Base-by-base conservation (phyloP, 148 eudicot genomes). In the Rhododendron williamsianum region DNA sequence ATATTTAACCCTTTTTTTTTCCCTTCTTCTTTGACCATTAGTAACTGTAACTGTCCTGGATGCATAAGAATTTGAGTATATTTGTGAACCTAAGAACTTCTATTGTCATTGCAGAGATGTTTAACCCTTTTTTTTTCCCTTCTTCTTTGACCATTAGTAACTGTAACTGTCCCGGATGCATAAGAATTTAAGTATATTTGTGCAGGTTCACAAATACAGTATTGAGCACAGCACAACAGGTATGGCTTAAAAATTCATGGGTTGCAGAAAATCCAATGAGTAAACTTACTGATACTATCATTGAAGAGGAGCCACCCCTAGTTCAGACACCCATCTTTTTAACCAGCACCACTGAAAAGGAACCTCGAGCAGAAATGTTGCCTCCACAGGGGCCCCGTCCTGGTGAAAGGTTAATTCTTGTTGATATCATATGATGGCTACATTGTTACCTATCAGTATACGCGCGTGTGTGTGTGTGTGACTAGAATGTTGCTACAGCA, bases 201-300 rank as follows among this genome's bases (percentile, higher is more conserved):
- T 87, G 87, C 89, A 96, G 99, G 99, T 88, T 95, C 27, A 96
- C 99, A 46, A 96, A 96, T 90, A 96, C 94, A 87, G 89, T 96
- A 73, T 89, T 95, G 86, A 96, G 99, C 90, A 94, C 98, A 43
- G 94, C 87, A 78, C 99, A 96, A 89, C 97, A 94, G 91, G 93
- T 94, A 81, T 96, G 91, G 93, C 94, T 96, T 86, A 97, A 94
- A 88, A 93, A 93, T 87, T 76, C 90, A 90, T 97, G 97, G 2
- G 98, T 95, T 56, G 98, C 97, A 12, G 92, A 90, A 71, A 95
- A 92, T 89, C 93, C 95, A 1, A 23, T 89, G 49, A 91, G 82
- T 85, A 88, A 90, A 84, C 65, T 96, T 11, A 91, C 81, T 84
- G 89, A 87, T 49, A 92, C 91, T 72, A 45, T 85, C 41, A 33